A percentile compares a stretch with the other conserved stretches of the same genome.
Evolutionary conservation across 768 basidiomycete species (phyloP).

Genomic region (Agaricus subrufescens): DNA sequence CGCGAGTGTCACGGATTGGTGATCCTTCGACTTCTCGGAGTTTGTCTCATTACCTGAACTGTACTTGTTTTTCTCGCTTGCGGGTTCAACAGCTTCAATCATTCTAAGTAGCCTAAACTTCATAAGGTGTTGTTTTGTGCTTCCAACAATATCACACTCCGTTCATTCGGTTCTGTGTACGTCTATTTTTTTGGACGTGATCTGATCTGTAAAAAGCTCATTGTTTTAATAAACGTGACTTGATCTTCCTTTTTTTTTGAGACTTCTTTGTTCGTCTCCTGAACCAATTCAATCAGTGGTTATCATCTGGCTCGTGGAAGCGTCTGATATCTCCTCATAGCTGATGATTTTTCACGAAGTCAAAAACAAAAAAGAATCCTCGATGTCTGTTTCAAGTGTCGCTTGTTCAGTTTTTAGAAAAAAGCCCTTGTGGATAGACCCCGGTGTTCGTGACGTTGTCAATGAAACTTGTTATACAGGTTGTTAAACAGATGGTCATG

Average conservation of each 20-base stretch:
- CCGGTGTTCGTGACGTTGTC: not conserved
- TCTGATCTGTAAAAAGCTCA: not conserved
- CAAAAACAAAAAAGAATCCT: too few relatives aligned
- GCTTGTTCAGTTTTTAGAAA: not conserved
- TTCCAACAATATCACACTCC: too few relatives aligned
- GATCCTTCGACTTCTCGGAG: not conserved
- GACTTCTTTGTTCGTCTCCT: slow-evolving; percentile 2
- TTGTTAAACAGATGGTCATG: not conserved
- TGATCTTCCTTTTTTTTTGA: not conserved
- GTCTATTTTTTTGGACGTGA: not conserved
- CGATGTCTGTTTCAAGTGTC: not conserved
- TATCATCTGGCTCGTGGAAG: not conserved
- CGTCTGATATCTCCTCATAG: not conserved
- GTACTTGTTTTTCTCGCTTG: too few relatives aligned
- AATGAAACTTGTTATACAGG: too few relatives aligned
- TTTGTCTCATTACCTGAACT: slow-evolving; percentile 3
- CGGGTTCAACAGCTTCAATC: too few relatives aligned
- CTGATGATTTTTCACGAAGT: not conserved
- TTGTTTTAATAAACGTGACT: not conserved
- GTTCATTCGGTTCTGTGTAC: too few relatives aligned
- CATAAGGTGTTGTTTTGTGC: too few relatives aligned
- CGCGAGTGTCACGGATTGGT: slow-evolving; percentile 5
- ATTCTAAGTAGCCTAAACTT: too few relatives aligned
- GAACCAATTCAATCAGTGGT: not conserved
- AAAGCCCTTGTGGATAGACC: not conserved